A percentile compares a stretch with the other conserved stretches of the same genome.
Conservation (phyloP, 1,284 basidiomycete species). For the Boletus mariae region DNA sequence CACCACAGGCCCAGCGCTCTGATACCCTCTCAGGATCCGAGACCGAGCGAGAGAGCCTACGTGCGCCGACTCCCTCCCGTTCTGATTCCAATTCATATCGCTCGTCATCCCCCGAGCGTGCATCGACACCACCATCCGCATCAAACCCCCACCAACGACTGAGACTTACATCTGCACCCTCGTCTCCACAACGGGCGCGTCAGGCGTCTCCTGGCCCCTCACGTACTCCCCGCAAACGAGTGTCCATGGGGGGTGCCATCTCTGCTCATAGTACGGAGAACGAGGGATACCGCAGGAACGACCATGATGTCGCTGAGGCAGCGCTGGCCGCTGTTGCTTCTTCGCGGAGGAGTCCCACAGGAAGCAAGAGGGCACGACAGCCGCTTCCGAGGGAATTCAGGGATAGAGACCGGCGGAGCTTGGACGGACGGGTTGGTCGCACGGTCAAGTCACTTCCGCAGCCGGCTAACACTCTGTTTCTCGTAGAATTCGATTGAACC, state of each 20-base stretch:
- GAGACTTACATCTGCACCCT: slow-evolving; percentile 51
- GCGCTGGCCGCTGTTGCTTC: slow-evolving; percentile 62
- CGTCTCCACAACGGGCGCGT: slow-evolving; percentile 48
- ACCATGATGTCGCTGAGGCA: slow-evolving; percentile 45
- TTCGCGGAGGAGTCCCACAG: slow-evolving; percentile 43
- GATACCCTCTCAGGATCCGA: slow-evolving; percentile 67
- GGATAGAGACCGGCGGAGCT: slow-evolving; percentile 34
- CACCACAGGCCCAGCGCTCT: slow-evolving; percentile 20
- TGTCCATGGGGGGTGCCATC: slow-evolving; percentile 34
- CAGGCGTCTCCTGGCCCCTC: slow-evolving; percentile 39
- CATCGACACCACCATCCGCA: slow-evolving; percentile 38
- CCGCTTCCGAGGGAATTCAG: slow-evolving; percentile 63
- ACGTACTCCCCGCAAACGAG: slow-evolving; percentile 43
- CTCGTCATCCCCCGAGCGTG: slow-evolving; percentile 41
- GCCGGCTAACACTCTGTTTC: slow-evolving; percentile 6
- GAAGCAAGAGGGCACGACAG: slow-evolving; percentile 46
- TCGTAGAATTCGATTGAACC: slow-evolving; percentile 25
- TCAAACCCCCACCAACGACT: slow-evolving; percentile 29
- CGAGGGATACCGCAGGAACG: slow-evolving; percentile 24
- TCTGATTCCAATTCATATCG: slow-evolving; percentile 33
- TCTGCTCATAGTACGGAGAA: slow-evolving; percentile 26
- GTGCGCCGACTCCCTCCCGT: slow-evolving; percentile 31
- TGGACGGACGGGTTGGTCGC: slow-evolving; percentile 44
- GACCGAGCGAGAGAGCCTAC: slow-evolving; percentile 64
- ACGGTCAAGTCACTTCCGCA: not conserved